These are phyloP conservation scores for Pseudomonodictys pantanalensis DNA, from an alignment of 495 filamentous ascomycete species.

Conservation along the genomic window DNA sequence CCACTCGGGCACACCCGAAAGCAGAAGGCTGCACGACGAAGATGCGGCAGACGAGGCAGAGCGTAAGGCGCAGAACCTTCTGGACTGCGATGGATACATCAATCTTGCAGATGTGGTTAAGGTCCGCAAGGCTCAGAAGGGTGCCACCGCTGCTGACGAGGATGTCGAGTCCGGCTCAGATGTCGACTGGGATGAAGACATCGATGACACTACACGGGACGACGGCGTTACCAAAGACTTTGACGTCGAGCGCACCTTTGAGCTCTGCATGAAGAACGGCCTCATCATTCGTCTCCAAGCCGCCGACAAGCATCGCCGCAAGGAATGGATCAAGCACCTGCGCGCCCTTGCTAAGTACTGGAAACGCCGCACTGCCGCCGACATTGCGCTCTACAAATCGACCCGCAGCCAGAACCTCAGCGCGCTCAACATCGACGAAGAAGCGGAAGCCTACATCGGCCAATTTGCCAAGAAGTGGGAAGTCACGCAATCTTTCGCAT, in stretches of 20 bases:
- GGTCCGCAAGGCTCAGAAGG: constrained; percentile 54
- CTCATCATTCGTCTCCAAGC: constrained; percentile 67
- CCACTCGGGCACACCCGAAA: constrained; percentile 43
- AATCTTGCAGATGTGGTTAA: constrained; percentile 58
- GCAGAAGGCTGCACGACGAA: constrained; percentile 51
- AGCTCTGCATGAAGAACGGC: constrained; percentile 61
- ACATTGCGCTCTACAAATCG: constrained; percentile 55
- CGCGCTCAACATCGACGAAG: constrained; percentile 66
- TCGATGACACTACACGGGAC: constrained; percentile 47
- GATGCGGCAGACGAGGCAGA: constrained; percentile 62
- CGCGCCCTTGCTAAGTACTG: constrained; percentile 62
- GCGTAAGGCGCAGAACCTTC: constrained; percentile 59
- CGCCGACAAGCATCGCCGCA: constrained; percentile 54
- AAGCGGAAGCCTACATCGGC: constrained; percentile 64
- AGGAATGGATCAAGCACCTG: constrained; percentile 65
- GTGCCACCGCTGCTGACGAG: constrained; percentile 51
- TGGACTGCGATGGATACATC: constrained; percentile 64
- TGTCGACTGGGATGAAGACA: constrained; percentile 49
- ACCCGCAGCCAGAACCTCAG: constrained; percentile 60
- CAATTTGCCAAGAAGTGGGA: constrained; percentile 74
- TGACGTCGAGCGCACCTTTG: constrained; percentile 61
- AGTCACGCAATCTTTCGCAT: constrained; percentile 63
- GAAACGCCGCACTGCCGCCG: constrained; percentile 56
- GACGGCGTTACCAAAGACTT: constrained; percentile 54
- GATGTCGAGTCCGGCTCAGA: constrained; percentile 45